Conservation (phyloP, 2,329 filamentous ascomycete species). For the Talaromyces amestolkiae region DNA sequence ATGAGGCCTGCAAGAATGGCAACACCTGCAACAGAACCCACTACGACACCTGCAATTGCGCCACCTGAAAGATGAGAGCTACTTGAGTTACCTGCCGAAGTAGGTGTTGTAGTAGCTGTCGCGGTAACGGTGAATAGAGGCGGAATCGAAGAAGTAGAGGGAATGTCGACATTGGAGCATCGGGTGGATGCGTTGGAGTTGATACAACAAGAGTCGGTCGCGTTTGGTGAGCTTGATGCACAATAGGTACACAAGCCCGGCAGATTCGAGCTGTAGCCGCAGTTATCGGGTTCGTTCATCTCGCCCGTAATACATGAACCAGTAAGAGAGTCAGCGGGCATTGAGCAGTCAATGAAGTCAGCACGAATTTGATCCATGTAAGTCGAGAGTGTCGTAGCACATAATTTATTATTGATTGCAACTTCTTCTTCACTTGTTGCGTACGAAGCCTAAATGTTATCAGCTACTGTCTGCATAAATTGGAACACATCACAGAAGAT, state of each 20-base stretch:
- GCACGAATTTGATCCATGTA: conserved; percentile 77
- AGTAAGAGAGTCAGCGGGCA: conserved; percentile 76
- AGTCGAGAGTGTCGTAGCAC: conserved; percentile 62
- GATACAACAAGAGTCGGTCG: conserved; percentile 93
- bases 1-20: conserved; percentile 67
- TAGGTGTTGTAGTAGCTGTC: conserved; percentile 59
- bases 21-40: conserved; percentile 68
- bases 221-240: conserved; percentile 75
- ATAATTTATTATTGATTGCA: conserved; percentile 69
- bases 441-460: conserved; percentile 63
- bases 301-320: conserved; percentile 71
- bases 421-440: conserved; percentile 88
- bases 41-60: conserved; percentile 21
- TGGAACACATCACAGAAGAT: not conserved
- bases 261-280: conserved; percentile 72
- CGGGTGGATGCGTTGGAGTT: conserved; percentile 70
- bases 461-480: conserved; percentile 16
- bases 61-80: conserved; percentile 61
- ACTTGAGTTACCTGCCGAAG: conserved; percentile 39
- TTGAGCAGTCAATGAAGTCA: conserved; percentile 85
- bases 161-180: conserved; percentile 75
- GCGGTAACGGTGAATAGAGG: conserved; percentile 62
- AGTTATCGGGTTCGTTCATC: conserved; percentile 80
- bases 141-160: conserved; percentile 62
- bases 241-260: conserved; percentile 85